phyloP scores from a whole-genome alignment of 805 yeast genomes.

The Saccharomycopsis olivae region DNA sequence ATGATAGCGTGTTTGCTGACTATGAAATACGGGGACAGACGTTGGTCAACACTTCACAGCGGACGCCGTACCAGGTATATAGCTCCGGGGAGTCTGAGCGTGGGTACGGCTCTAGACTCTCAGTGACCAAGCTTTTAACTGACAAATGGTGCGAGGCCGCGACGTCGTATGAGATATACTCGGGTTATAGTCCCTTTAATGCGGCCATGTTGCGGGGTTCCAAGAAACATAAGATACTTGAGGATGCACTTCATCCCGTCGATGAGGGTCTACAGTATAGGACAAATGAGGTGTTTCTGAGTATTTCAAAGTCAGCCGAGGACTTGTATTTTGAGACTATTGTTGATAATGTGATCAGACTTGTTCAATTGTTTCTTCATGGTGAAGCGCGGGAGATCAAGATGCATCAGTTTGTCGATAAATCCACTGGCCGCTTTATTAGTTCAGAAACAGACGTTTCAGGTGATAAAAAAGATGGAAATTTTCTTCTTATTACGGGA shows the following conservation, averaged over 20 bases:
- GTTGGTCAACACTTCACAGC: no score
- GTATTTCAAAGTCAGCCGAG: slow-evolving; percentile 19
- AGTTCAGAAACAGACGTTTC: background rate
- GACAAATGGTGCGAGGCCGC: slow-evolving; percentile 62
- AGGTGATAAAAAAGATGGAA: slow-evolving; percentile 16
- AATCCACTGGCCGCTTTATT: slow-evolving; percentile 13
- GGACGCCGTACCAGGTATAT: no score
- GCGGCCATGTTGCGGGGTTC: slow-evolving; percentile 38
- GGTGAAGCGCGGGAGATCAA: slow-evolving; percentile 55
- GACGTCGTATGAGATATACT: slow-evolving; percentile 40
- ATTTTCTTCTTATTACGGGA: slow-evolving; percentile 47
- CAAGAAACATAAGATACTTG: slow-evolving; percentile 37
- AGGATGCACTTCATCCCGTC: slow-evolving; percentile 34
- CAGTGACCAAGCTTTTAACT: slow-evolving; percentile 40
- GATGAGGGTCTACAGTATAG: slow-evolving; percentile 11
- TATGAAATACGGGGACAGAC: no score
- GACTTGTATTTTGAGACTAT: slow-evolving; percentile 26
- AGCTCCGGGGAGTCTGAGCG: no score
- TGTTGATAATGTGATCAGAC: slow-evolving; percentile 33
- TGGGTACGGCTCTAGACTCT: no score
- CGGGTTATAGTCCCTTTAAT: slow-evolving; percentile 20
- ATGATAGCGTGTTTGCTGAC: no score
- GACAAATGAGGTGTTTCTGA: background rate
- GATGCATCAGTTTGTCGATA: slow-evolving; percentile 41
- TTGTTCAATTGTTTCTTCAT: slow-evolving; percentile 30